Percentiles rank a stretch among this genome's conserved stretches.
phyloP scores from a whole-genome alignment of 768 basidiomycete species.

The Tylopilus cervinicoccineus region DNA sequence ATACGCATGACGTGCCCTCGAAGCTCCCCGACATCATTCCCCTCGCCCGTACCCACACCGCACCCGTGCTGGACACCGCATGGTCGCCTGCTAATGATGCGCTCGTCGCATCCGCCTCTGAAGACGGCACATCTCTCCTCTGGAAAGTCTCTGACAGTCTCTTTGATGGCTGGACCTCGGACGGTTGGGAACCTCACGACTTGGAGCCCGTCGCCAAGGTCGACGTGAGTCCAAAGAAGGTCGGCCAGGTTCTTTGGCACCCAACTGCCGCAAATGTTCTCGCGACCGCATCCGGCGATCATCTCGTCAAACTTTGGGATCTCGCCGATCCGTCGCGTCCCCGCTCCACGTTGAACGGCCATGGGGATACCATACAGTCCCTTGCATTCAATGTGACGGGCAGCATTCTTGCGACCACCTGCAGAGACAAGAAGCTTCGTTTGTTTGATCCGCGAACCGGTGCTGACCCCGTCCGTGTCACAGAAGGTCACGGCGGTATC shows the following conservation, averaged over 20 bases:
- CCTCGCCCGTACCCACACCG: conserved; percentile 82
- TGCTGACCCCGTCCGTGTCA: conserved; percentile 71
- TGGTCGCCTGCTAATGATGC: conserved; percentile 95
- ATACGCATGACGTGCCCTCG: conserved; percentile 51
- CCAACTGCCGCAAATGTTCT: conserved; percentile 86
- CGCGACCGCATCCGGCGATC: conserved; percentile 77
- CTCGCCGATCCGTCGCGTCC: conserved; percentile 69
- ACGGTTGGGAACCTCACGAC: conserved; percentile 78
- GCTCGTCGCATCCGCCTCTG: conserved; percentile 86
- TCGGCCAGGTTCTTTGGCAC: conserved; percentile 93
- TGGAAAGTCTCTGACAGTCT: conserved; percentile 71
- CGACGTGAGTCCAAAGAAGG: conserved; percentile 78
- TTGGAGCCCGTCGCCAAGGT: conserved; percentile 82
- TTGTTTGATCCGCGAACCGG: conserved; percentile 88
- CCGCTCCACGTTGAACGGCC: conserved; percentile 59
- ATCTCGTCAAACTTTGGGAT: conserved; percentile 90
- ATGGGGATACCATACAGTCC: conserved; percentile 85
- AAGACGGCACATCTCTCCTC: conserved; percentile 91
- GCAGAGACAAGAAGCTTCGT: conserved; percentile 87
- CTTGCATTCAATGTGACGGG: conserved; percentile 81
- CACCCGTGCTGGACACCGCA: conserved; percentile 87
- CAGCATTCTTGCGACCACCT: conserved; percentile 81
- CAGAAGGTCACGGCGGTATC: conserved; percentile 90
- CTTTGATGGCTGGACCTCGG: conserved; percentile 85
- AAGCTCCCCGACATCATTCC: conserved; percentile 93